Evolutionary conservation across 2,329 filamentous ascomycete species (phyloP).

Genomic region (Trichoderma polysporum): DNA sequence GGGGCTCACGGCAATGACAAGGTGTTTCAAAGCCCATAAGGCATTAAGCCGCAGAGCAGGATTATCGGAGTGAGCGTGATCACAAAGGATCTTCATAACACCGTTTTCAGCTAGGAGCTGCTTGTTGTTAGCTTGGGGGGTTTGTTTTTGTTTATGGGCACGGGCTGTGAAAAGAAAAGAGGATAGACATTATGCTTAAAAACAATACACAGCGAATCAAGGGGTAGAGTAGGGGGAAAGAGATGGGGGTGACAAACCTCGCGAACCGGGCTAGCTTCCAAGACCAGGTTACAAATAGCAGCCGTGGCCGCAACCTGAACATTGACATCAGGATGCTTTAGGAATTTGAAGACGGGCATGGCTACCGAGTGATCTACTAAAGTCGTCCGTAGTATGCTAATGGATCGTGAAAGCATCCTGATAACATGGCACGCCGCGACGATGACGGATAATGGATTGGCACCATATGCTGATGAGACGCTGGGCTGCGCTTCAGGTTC

Average conservation of each 20-base stretch:
- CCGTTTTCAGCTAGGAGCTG: constrained; percentile 72
- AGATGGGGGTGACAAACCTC: constrained; percentile 57
- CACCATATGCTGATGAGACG: constrained; percentile 56
- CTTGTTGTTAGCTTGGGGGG: constrained; percentile 25
- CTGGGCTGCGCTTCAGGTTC: constrained; percentile 27
- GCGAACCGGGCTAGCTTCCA: constrained; percentile 89
- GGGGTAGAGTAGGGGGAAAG: background rate
- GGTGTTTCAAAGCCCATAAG: constrained; percentile 90
- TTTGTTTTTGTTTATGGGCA: background rate
- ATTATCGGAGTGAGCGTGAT: constrained; percentile 79
- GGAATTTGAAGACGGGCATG: constrained; percentile 70
- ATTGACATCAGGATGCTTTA: constrained; percentile 72
- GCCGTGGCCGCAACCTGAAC: constrained; percentile 85
- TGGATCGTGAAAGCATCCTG: constrained; percentile 78
- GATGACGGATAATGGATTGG: constrained; percentile 74
- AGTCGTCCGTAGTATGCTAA: constrained; percentile 79
- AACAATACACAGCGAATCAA: too few species aligned
- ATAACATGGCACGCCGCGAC: constrained; percentile 82
- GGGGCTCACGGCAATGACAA: constrained; percentile 70
- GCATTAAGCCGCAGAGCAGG: constrained; percentile 80
- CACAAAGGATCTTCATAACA: constrained; percentile 73
- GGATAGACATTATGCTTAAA: background rate
- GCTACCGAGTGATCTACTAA: constrained; percentile 84
- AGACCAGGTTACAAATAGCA: constrained; percentile 78
- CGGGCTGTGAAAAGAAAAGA: background rate